Base-by-base conservation (phyloP, 2,329 filamentous ascomycete species). In the Didymosphaeria variabile region DNA sequence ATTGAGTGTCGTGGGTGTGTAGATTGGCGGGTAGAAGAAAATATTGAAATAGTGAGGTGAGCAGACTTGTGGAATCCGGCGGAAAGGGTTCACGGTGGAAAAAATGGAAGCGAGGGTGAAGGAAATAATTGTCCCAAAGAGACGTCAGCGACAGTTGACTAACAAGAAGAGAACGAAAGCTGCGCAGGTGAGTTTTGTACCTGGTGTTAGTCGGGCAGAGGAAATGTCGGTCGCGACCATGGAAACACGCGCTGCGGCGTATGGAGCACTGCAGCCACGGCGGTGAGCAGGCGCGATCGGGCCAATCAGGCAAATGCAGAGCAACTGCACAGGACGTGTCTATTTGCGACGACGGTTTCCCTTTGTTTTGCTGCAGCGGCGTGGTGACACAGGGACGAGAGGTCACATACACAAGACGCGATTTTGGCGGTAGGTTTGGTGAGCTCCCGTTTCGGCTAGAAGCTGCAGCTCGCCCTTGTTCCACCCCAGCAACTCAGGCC, bases 161-260 rank as follows among this genome's bases (percentile, higher is more conserved):
- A 29, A 51, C 19, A n/a, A 44, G 23, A 42, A 21, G 13, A 50
- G 45, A 23, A 6, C 15, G 34, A 31, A 12, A 57, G 26, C 31
- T 26, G 13, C 8, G n/a, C 26, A 17, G 38, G 17, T 29, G 52
- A 13, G 21, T 40, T 29, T 26, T 29, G 21, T 26, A 15, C 19
- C 17, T 40, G 21, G 17, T 15, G 46, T 57, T 45, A 45, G 55
- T 52, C 31, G 17, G 15, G n/a, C n/a, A 6, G 36, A n/a, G 36
- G 26, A 44, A 26, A 31, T 51, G 34, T 38, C 42, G 17, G 38
- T 6, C 34, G 26, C n/a, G 46, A 51, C 55, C 32, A 55, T 47
- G 57, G 50, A 59, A 49, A 46, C 57, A 55, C 44, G 50, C 46
- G 49, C 56, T 19, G 47, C 44, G 42, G 50, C 46, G 46, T 42